A percentile compares a stretch with the other conserved stretches of the same genome.
Evolutionary conservation across 768 basidiomycete genomes (phyloP).

Genomic region (Mrakia blollopis): DNA sequence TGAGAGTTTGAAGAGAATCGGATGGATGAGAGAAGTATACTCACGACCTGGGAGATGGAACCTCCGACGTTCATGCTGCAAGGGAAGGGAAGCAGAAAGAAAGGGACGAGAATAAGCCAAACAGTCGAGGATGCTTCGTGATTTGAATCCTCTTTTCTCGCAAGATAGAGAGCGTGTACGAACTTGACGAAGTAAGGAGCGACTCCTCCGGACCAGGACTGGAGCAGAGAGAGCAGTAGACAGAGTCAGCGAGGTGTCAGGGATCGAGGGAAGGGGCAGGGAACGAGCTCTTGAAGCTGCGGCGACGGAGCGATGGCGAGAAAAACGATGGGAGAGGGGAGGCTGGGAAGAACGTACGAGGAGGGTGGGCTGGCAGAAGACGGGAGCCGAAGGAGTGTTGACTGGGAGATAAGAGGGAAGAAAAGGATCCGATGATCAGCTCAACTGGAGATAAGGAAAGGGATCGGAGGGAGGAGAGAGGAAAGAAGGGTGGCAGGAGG

Average conservation of each 20-base stretch:
- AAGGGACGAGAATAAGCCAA: not conserved
- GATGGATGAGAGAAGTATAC: not conserved
- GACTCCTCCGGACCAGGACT: slow-evolving; percentile 32
- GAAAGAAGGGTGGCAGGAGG: not conserved
- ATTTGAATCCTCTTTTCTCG: not conserved
- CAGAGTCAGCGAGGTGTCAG: not conserved
- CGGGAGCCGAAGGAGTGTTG: slow-evolving; percentile 25
- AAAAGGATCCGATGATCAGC: not conserved
- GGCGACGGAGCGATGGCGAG: not conserved
- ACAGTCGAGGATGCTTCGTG: not conserved
- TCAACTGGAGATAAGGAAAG: not conserved
- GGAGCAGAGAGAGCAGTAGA: not conserved
- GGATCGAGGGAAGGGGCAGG: not conserved
- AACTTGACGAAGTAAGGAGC: slow-evolving; percentile 32
- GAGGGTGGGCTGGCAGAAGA: slow-evolving; percentile 33
- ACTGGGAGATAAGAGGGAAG: slow-evolving; percentile 3
- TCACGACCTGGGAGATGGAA: slow-evolving; percentile 19
- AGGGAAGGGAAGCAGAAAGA: not conserved
- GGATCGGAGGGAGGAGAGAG: too few species aligned
- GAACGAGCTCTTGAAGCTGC: too few species aligned
- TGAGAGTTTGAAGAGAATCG: not conserved
- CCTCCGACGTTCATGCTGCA: slow-evolving; percentile 31
- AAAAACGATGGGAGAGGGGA: not conserved
- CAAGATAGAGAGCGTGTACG: not conserved
- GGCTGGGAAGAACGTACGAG: slow-evolving; percentile 8